These are phyloP conservation scores for Gastrolobium bilobum DNA, from an alignment of 306 rosid genomes.

Conservation along the genomic window DNA sequence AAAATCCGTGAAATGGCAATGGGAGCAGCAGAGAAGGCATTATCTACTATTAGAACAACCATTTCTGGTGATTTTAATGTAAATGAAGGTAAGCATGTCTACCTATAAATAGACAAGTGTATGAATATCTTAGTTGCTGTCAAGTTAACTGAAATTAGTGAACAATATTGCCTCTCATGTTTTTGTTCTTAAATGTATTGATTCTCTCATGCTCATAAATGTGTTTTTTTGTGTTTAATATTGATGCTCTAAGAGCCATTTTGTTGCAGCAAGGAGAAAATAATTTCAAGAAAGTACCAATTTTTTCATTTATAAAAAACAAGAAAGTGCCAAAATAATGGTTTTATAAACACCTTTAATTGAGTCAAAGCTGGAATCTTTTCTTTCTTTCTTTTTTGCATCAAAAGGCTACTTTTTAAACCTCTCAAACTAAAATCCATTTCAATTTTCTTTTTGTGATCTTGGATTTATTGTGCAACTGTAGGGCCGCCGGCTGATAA, in stretches of 20 bases:
- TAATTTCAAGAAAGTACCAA: conserved; percentile 13
- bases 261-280: conserved; percentile 27
- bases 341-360: conserved; percentile 26
- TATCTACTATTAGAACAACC: conserved; percentile 62
- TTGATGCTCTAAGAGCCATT: conserved; percentile 24
- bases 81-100: conserved; percentile 65
- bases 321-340: not conserved
- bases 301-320: not conserved
- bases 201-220: not conserved
- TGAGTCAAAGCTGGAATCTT: conserved; percentile 22
- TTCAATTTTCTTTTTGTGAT: conserved; percentile 3
- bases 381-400: not conserved
- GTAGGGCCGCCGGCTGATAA: conserved; percentile 9
- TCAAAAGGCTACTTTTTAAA: not conserved
- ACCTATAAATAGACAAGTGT: conserved; percentile 28
- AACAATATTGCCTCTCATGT: conserved; percentile 18
- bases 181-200: not conserved
- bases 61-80: conserved; percentile 55
- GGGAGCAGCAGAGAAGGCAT: conserved; percentile 83
- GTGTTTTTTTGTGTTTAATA: conserved; percentile 13
- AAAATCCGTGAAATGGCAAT: conserved; percentile 65
- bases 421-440: conserved; percentile 28
- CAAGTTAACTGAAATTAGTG: conserved; percentile 18
- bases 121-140: conserved; percentile 24
- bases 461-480: conserved; percentile 17